These are phyloP conservation scores for Amanita muscaria DNA, from an alignment of 768 basidiomycete genomes.

Conservation along the genomic window DNA sequence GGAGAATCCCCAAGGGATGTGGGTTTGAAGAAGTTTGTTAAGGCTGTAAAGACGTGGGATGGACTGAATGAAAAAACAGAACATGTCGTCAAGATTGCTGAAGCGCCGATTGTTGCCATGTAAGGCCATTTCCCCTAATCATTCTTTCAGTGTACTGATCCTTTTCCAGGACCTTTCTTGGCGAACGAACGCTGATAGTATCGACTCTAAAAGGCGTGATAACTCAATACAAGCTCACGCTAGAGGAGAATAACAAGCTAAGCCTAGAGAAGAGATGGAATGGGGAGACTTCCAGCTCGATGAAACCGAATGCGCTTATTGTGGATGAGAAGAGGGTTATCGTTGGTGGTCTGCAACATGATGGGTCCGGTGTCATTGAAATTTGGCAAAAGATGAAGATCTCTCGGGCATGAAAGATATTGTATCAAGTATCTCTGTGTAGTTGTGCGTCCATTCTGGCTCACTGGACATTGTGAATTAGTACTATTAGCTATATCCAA, in stretches of 20 bases:
- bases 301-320: conserved; percentile 61
- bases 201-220: conserved; percentile 59
- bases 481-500: too few relatives aligned
- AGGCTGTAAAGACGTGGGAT: conserved; percentile 58
- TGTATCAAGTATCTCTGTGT: too few relatives aligned
- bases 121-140: conserved; percentile 25
- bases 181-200: conserved; percentile 34
- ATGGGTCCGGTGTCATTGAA: conserved; percentile 56
- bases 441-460: background rate
- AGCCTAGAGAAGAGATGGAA: conserved; percentile 39
- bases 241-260: conserved; percentile 26
- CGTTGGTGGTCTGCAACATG: conserved; percentile 52
- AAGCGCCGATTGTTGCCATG: conserved; percentile 71
- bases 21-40: conserved; percentile 34
- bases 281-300: conserved; percentile 30
- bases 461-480: background rate
- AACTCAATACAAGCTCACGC: conserved; percentile 31
- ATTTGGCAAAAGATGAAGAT: conserved; percentile 38
- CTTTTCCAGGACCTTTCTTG: conserved; percentile 39
- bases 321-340: conserved; percentile 38
- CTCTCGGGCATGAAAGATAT: too few relatives aligned
- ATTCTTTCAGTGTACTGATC: conserved; percentile 6
- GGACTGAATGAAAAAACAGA: conserved; percentile 47
- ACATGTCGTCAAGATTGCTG: conserved; percentile 42
- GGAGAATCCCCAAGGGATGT: conserved; percentile 41